Base-by-base conservation (phyloP, 805 yeast genomes). In the Lipomyces mesembrius region DNA sequence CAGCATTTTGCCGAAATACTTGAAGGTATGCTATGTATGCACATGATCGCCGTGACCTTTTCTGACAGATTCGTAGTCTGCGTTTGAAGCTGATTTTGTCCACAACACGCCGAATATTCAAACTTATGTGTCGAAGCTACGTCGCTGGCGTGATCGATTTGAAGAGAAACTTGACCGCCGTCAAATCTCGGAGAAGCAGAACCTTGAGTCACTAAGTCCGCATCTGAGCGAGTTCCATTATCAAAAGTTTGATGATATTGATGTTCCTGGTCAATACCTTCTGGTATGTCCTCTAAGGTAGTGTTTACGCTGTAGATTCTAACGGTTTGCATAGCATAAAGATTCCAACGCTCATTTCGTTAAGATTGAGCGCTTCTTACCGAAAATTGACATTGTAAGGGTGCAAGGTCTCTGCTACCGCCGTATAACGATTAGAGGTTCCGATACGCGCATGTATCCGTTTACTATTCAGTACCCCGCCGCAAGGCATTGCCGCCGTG, bases 381-480 rank as follows among this genome's bases (percentile, higher is more conserved):
- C 98, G 1, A 87, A 91, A 0, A 86, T 95, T 62, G 97, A 92
- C 67, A 84, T 93, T 70, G 90, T 92, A 3, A 86, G 99, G 66
- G 96, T 97, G 0, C 89, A 94, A 2, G 91, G 91, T 67, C 89
- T 94, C 2, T 93, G 98, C 74, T 91, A 91, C 79, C 90, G 94
- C 75, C 84, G 98, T 52, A 82, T 95, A 65, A 89, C 90, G 59
- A 91, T 96, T 55, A 86, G 97, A 59, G 98, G 98, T 12, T 91
- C 91, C 73, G 98, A 95, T 77, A 98, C 98, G 70, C 86, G 91
- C 69, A 77, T 89, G 61, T 97, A 94, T 78, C 87, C 94, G 58
- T 96, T 95, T 82, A 96, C 97, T 0, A 96, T 95, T 25, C 99
- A 95, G 80, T 92, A 90, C 77, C 99, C 99, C 6, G 96, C 98